These are phyloP conservation scores for Kuraishia molischiana DNA, from an alignment of 805 yeast genomes.

Conservation along the genomic window DNA sequence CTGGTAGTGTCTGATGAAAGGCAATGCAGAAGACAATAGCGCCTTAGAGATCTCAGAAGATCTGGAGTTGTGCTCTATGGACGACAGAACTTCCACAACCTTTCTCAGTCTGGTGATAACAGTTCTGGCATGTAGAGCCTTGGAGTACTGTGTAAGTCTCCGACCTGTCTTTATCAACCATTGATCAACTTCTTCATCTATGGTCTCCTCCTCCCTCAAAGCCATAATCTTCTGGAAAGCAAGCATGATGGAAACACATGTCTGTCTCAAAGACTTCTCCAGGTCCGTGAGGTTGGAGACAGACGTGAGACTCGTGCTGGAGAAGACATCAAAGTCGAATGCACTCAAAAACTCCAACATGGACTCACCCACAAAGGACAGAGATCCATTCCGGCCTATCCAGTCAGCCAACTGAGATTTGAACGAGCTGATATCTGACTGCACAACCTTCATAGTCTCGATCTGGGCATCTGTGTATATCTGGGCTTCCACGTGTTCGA, in stretches of 20 bases:
- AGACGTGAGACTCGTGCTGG: conserved; percentile 15
- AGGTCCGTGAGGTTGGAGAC: conserved; percentile 21
- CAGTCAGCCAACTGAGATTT: conserved; percentile 18
- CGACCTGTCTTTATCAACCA: conserved; percentile 54
- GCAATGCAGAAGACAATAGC: conserved; percentile 44
- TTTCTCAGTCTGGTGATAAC: conserved; percentile 23
- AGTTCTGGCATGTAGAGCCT: conserved; percentile 8
- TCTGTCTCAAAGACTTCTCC: conserved; percentile 37
- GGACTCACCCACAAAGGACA: conserved; percentile 38
- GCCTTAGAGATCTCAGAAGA: conserved; percentile 34
- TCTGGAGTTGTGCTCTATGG: conserved; percentile 24
- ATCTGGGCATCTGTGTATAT: neutral
- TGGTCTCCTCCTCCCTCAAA: conserved; percentile 17
- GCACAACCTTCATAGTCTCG: neutral
- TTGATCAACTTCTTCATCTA: conserved; percentile 45
- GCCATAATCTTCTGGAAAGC: conserved; percentile 53
- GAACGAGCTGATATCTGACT: neutral
- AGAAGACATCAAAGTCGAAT: conserved; percentile 11
- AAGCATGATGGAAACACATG: conserved; percentile 52
- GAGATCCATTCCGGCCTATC: conserved; percentile 18
- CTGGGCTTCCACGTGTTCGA: neutral
- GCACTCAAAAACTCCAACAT: conserved; percentile 35
- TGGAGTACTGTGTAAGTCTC: conserved; percentile 29
- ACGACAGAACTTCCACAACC: conserved; percentile 16
- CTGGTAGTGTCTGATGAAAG: conserved; percentile 53